A percentile compares a stretch with the other conserved stretches of the same genome.
phyloP scores from a whole-genome alignment of 345 rosid species.

The Clarkia xantiana region DNA sequence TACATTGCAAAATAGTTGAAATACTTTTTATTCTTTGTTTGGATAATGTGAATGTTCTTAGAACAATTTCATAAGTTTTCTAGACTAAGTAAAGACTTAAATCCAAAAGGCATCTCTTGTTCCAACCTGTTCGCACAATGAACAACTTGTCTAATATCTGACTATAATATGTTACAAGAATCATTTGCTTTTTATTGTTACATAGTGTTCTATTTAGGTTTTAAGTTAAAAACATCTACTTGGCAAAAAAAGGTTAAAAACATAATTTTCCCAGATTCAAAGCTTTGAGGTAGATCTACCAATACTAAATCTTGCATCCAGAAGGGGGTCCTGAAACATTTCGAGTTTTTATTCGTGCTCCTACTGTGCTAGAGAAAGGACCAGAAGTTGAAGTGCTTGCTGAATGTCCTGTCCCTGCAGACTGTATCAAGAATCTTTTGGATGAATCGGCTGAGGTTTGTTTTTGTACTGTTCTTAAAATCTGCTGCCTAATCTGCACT shows the following conservation, averaged over 20 bases:
- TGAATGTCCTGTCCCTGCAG: constrained; percentile 46
- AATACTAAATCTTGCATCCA: constrained; percentile 56
- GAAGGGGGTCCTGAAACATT: constrained; percentile 86
- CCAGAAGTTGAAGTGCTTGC: constrained; percentile 83
- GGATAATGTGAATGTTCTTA: too few relatives aligned
- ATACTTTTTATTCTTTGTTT: too few relatives aligned
- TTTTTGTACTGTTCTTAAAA: background rate
- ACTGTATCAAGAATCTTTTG: constrained; percentile 27
- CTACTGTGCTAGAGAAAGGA: constrained; percentile 74
- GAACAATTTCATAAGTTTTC: background rate
- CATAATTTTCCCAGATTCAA: constrained; percentile 53
- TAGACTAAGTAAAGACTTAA: background rate
- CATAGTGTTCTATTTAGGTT: constrained; percentile 2
- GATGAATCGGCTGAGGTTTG: constrained; percentile 74
- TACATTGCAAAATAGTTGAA: background rate
- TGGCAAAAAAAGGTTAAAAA: too few relatives aligned
- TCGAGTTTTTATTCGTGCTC: constrained; percentile 91
- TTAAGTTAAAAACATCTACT: background rate
- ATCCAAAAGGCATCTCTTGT: background rate
- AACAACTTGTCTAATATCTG: too few relatives aligned
- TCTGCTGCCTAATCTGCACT: too few relatives aligned
- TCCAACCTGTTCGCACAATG: too few relatives aligned
- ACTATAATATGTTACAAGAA: too few relatives aligned
- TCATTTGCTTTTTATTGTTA: background rate
- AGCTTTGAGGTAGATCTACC: constrained; percentile 84